Evolutionary conservation across 177 flowering plant species (phyloP), one percentile per base, ranked within the genome.

Genomic region (Telopea speciosissima): DNA sequence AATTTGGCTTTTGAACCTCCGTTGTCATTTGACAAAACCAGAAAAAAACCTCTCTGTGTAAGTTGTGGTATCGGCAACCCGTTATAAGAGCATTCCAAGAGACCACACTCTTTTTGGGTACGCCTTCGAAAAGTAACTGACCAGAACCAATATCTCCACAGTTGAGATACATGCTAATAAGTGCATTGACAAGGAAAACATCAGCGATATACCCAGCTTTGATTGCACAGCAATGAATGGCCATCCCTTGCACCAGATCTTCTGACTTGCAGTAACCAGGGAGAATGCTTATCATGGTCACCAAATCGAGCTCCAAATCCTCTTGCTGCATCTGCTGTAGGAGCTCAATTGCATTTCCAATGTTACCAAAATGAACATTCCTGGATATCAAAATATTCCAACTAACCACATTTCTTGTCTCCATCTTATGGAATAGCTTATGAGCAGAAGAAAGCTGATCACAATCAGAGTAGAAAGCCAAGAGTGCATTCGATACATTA

Each of bases 51-150:
- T 84, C 84, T n/a, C 70, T 64, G 10, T 64, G 73, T 49, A 83
- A 70, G 71, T 75, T 72, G 68, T 76, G 72, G 62, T 58, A 19
- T 16, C 85, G 81, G 67, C 72, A 83, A 23, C 88, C 89, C 65
- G 89, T 81, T 9, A 89, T 68, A 69, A 87, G 54, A 68, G 90
- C 83, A 82, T 86, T 87, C 88, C 89, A 89, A 65, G 93, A 86
- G n/a, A 85, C 81, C 69, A 85, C 70, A 67, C 72, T 72, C 74
- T 77, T 80, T 31, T 74, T 62, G 17, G 79, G 76, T 84, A 87
- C 83, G 24, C 45, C 68, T 11, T 84, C 81, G 67, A 89, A 85
- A 33, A 86, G 78, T 21, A 68, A 63, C 24, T 40, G 71, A 6
- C 83, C 87, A 52, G 82, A 67, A 68, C 76, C 75, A 58, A 83